Percentiles rank a stretch among this genome's conserved stretches.
phyloP scores from a whole-genome alignment of 768 basidiomycete species.

The Rhizopogon salebrosus region DNA sequence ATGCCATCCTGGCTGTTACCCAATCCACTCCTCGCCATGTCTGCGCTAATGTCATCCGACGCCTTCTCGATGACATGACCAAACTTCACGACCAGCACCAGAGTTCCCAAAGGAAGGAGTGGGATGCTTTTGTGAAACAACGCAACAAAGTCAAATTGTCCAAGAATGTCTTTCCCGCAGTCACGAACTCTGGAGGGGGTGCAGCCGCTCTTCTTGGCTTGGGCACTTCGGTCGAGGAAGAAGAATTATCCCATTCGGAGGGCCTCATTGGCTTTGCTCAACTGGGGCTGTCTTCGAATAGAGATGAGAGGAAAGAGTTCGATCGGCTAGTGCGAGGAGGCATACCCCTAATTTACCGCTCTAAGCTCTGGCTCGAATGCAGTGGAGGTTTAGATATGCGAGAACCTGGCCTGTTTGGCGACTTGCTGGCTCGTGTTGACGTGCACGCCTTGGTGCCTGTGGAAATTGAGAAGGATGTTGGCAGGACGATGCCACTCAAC shows the following conservation, averaged over 20 bases:
- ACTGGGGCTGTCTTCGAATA: constrained; percentile 66
- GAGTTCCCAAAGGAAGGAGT: constrained; percentile 61
- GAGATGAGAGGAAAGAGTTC: constrained; percentile 75
- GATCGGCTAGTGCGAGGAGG: constrained; percentile 76
- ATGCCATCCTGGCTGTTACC: constrained; percentile 57
- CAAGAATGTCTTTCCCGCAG: constrained; percentile 12
- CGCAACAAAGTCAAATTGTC: constrained; percentile 43
- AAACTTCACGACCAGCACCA: constrained; percentile 82
- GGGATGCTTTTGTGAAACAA: constrained; percentile 84
- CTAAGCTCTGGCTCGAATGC: constrained; percentile 90
- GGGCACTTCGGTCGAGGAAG: constrained; percentile 56
- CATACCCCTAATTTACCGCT: constrained; percentile 82
- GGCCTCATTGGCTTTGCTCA: constrained; percentile 90
- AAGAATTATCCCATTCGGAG: constrained; percentile 76
- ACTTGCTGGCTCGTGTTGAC: constrained; percentile 58
- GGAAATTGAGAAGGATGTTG: constrained; percentile 97
- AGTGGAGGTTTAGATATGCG: constrained; percentile 88
- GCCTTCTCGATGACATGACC: constrained; percentile 71
- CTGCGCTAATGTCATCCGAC: constrained; percentile 68
- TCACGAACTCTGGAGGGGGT: constrained; percentile 24
- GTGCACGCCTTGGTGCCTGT: constrained; percentile 44
- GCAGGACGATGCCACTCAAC: constrained; percentile 88
- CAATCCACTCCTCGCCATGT: constrained; percentile 65
- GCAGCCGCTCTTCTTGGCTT: constrained; percentile 68
- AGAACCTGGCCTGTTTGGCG: constrained; percentile 87